Evolutionary conservation across 495 filamentous ascomycete species (phyloP).

Genomic region (Halenospora varia): DNA sequence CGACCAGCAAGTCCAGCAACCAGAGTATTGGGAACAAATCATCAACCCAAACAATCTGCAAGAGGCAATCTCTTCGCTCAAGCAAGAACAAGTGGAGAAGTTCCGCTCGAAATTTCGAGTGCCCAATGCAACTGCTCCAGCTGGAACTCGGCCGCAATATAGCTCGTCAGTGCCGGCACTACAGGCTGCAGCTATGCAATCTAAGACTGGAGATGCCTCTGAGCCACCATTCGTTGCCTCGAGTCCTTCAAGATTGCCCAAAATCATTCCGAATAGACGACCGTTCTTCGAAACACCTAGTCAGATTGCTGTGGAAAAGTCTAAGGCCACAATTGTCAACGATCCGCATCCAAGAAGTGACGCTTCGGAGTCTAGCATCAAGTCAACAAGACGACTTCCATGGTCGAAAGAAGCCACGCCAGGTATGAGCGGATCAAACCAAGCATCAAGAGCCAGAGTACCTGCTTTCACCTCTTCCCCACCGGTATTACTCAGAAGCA

Average conservation of each 20-base stretch:
- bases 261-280: background rate
- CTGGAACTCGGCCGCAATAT: background rate
- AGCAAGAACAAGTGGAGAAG: conserved; percentile 4
- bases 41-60: conserved; percentile 36
- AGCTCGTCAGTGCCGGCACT: background rate
- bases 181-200: background rate
- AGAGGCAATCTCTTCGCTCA: conserved; percentile 13
- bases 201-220: too few relatives aligned
- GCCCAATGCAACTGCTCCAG: background rate
- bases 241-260: background rate
- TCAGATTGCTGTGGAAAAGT: background rate
- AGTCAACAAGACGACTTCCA: background rate
- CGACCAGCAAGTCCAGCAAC: conserved; percentile 32
- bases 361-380: background rate
- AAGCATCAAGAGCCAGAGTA: background rate
- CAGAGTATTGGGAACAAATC: conserved; percentile 31
- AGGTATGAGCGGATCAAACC: background rate
- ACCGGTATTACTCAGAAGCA: background rate
- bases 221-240: too few relatives aligned
- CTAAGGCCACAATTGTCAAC: background rate
- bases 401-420: background rate
- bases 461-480: background rate
- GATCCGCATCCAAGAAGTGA: background rate
- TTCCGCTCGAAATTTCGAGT: background rate
- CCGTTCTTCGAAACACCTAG: conserved; percentile 19